Evolutionary conservation across 176 grass and related monocot species (phyloP), one percentile per base, ranked within the genome.

Genomic region (Areca catechu): DNA sequence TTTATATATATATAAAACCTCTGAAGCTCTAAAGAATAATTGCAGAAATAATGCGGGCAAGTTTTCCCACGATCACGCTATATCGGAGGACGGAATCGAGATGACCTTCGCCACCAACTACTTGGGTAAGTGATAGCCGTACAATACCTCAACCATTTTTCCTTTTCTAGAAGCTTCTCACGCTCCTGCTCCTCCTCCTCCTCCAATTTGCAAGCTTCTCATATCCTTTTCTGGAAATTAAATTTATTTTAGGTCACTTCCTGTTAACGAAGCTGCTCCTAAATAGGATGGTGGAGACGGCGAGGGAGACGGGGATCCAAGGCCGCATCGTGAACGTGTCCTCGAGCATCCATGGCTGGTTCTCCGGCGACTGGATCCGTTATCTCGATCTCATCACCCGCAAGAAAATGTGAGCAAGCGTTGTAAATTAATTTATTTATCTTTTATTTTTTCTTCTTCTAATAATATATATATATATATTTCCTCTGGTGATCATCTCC

Each of bases 61-160:
- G 72, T 97, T 97, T 71, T 91, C 87, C n/a, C 81, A 92, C 57
- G 93, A 89, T 1, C 78, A 88, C 53, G 81, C 87, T 69, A 74
- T 97, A 53, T 80, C 87, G 14, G 93, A 92, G 79, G 83, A 97
- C 78, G 93, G 87, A 53, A 77, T 97, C 17, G 93, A 97, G 82
- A 97, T 92, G 93, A 91, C 86, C 51, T 97, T 97, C 83, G 93
- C 93, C 30, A 91, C 93, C 55, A 97, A 97, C 74, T 88, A 91
- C n/a, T 74, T 97, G 4, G 89, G 86, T 85, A 16, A 5, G n/a
- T 22, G 34, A 9, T 0, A 43, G 34, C 6, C 9, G 34, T 43
- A 43, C 9, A 12, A 43, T 12, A 43, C 34, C n/a, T n/a, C 34
- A 43, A 12, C 10, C 10, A 29, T 12, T 12, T 43, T 43, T 43